Percentiles rank a stretch among this genome's conserved stretches.
phyloP scores from a whole-genome alignment of 371 early-diverging fungal species.

The Conidiobolus incongruus region DNA sequence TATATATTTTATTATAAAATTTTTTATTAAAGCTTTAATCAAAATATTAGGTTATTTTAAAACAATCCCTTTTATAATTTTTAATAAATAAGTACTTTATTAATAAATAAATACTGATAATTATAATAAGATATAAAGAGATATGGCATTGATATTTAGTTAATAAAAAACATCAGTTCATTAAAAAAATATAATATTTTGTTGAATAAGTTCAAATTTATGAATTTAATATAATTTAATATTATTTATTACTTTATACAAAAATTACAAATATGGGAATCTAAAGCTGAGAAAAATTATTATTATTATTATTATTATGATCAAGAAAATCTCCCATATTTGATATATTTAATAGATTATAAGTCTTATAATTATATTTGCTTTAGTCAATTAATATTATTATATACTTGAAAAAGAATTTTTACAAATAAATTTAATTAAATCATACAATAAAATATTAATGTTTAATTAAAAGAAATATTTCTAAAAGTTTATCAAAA shows the following conservation, averaged over 20 bases:
- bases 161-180: not conserved
- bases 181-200: not conserved
- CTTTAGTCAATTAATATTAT: too few species aligned
- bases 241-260: not conserved
- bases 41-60: too few species aligned
- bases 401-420: too few species aligned
- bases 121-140: not conserved
- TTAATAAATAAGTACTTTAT: not conserved
- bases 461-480: too few species aligned
- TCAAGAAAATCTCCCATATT: not conserved
- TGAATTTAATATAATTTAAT: not conserved
- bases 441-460: too few species aligned
- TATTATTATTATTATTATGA: not conserved
- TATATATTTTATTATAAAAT: too few species aligned
- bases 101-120: not conserved
- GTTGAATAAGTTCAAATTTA: not conserved
- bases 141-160: not conserved
- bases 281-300: not conserved
- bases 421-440: too few species aligned
- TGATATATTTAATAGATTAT: not conserved
- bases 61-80: too few species aligned
- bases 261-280: not conserved
- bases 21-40: too few species aligned
- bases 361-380: not conserved
- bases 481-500: too few species aligned